Base-by-base conservation (phyloP, 2,329 filamentous ascomycete genomes). In the Verticillium zaregamsianum region DNA sequence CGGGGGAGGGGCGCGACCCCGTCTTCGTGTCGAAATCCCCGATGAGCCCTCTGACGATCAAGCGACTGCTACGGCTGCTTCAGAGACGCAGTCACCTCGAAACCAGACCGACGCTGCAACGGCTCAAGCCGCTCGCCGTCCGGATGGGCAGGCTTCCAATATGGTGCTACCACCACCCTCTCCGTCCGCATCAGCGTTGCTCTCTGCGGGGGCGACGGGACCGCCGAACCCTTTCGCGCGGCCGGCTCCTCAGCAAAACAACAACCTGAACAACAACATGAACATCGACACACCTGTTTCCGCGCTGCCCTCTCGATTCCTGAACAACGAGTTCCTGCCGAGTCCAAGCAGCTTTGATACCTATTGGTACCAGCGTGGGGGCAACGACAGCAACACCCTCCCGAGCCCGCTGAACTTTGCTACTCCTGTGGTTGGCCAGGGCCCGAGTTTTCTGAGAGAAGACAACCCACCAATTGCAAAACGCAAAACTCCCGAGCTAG, bases 171-270 rank as follows among this genome's bases (percentile, higher is more conserved):
- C 95, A 20, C 94, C 94, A 8, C 95, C 95, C 0, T 97, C 95
- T 1, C 94, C 95, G 0, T 96, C 92, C 33, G 91, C 92, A 2
- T 90, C 90, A 25, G 87, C 92, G 2, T 81, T 98, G 7, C 81
- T 97, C 61, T 97, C 93, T 57, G 95, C 95, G 0, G 95, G 95
- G 49, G 94, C 95, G 9, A 90, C 89, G 40, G 95, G 95, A 0
- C 95, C 95, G 15, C 93, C 93, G 2, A 99, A 99, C 73, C 95
- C 95, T 0, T 99, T 98, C 74, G 95, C 95, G 8, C 85, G 94
- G 52, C 95, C 94, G 1, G 85, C 89, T 31, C 92, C 91, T 5
- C 91, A 93, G 32, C 82, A 86, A 61, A 86, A 83, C 68, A 79
- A 70, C 63, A 78, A 73, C 58, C 77, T 81, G 65, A 81, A 80